Evolutionary conservation across 495 filamentous ascomycete genomes (phyloP).

Genomic region (Apiosordaria backusii): DNA sequence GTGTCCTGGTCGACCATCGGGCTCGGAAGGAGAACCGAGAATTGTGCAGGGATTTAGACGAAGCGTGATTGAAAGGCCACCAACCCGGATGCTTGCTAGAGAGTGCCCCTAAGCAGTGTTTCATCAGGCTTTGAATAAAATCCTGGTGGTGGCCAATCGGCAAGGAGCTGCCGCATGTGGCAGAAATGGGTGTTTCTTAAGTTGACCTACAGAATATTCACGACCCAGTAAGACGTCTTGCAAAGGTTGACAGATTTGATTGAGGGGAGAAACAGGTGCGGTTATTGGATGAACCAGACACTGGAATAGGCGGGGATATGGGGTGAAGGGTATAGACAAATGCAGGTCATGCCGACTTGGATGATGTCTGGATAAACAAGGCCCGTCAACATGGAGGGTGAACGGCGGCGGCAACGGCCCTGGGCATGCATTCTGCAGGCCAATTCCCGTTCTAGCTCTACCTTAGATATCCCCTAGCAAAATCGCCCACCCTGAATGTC

Average conservation of each 20-base stretch:
- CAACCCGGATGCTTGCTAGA: neutral
- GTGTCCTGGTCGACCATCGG: neutral
- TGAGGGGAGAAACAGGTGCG: neutral
- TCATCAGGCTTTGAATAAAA: neutral
- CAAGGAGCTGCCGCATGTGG: neutral
- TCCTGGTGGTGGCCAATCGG: neutral
- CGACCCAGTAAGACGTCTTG: neutral
- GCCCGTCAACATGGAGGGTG: neutral
- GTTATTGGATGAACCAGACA: neutral
- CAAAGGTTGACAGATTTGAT: neutral
- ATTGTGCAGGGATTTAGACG: neutral
- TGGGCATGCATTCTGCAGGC: neutral
- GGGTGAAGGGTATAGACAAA: neutral
- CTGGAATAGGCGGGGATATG: neutral
- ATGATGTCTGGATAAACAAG: slow-evolving; percentile 1
- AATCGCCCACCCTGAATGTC: too few species aligned
- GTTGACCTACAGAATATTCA: neutral
- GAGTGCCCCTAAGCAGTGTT: neutral
- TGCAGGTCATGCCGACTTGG: neutral
- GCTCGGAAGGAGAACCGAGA: slow-evolving; percentile 8
- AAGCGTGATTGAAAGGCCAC: neutral
- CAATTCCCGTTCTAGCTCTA: neutral
- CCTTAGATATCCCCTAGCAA: neutral
- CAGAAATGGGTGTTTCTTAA: neutral
- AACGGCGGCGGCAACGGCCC: neutral